Evolutionary conservation across 257 asterid genomes (phyloP).

Genomic region (Phtheirospermum japonicum): DNA sequence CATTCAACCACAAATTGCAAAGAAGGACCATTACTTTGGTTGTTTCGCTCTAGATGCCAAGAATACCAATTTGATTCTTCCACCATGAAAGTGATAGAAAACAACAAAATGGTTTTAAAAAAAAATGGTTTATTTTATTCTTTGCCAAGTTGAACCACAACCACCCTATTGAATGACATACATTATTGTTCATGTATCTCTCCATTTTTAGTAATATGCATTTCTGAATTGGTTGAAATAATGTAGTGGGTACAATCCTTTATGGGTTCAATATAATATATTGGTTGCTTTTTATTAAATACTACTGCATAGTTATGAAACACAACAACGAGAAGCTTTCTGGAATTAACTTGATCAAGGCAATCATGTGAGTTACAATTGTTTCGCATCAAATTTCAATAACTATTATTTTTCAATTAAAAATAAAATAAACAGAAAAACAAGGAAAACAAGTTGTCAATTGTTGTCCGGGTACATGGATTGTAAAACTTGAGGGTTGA

Average conservation of each 20-base stretch:
- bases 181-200: neutral
- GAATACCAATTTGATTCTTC: neutral
- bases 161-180: neutral
- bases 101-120: neutral
- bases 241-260: neutral
- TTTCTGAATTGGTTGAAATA: neutral
- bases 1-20: slow-evolving; percentile 22
- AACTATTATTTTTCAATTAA: no score
- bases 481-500: no score
- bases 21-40: slow-evolving; percentile 29
- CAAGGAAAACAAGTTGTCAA: no score
- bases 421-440: no score
- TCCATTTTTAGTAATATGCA: slow-evolving; percentile 5
- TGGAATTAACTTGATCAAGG: no score
- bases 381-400: no score
- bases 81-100: slow-evolving; percentile 19
- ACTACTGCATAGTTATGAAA: no score
- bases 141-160: slow-evolving; percentile 20
- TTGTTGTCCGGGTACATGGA: no score
- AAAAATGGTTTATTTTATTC: neutral
- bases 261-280: neutral
- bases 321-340: no score
- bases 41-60: slow-evolving; percentile 22
- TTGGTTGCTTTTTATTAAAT: no score
- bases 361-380: no score